Base-by-base conservation (phyloP, 2,329 filamentous ascomycete genomes). In the Colletotrichum ledebouriae region DNA sequence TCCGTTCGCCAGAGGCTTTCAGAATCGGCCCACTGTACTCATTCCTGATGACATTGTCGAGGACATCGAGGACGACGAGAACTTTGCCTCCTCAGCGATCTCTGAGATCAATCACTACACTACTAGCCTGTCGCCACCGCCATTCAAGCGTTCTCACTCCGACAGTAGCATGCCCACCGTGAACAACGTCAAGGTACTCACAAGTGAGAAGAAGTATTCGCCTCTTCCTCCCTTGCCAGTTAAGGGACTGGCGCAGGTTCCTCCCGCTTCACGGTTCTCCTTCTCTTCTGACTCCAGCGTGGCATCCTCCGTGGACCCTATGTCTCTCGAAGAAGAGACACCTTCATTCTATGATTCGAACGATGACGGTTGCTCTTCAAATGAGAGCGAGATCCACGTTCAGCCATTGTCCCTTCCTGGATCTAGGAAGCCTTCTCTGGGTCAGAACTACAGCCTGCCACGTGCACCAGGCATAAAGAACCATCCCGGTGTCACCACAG, bases 51-150 rank as follows among this genome's bases (percentile, higher is more conserved):
- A 80, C 6, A 74, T 77, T 42, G 72, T 73, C 34, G 77, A 75
- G 46, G 80, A 83, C 63, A 74, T 74, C 17, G 68, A 77, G 29
- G 79, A 90, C 69, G 87, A 90, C 72, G 86, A 89, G 71, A 89
- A 89, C 77, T 90, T 90, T 72, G 87, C 87, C n/a, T 83, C 81
- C 4, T 84, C 84, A 1, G 82, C 84, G 3, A 73, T 77, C 6
- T 82, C 82, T 0, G 86, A 87, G 60, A 79, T 69, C 2, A 77
- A 80, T 22, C 75, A 80, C 1, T 84, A 81, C 66, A 75, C 79
- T 20, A 86, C 84, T 1, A 77, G 80, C 46, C 76, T 88, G 15
- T 88, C 87, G 2, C 86, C 86, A 9, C 86, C 86, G 1, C 86
- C 87, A 0, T 80, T 81, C 49, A 81, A 81, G 69, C 81, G 83